Conservation (phyloP, 78 protist species). For the Chrysochromulina parva region DNA sequence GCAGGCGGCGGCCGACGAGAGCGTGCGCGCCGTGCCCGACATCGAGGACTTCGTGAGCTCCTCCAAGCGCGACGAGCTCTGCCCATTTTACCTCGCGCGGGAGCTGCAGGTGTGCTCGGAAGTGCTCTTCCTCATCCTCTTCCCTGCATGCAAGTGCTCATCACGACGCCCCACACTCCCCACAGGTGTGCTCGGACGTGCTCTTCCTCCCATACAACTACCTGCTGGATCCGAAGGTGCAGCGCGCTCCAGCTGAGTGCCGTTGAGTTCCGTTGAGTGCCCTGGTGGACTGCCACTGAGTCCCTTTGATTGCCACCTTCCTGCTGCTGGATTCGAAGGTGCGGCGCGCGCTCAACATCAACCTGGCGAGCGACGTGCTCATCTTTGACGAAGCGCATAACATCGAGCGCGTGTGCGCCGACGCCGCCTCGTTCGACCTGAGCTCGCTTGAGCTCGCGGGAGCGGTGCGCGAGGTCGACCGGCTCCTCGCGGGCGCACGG, state of each 20-base stretch:
- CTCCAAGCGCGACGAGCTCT: constrained; percentile 57
- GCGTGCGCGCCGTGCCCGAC: constrained; percentile 33
- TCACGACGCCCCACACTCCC: too few relatives aligned
- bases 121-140: too few relatives aligned
- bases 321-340: constrained; percentile 70
- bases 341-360: constrained; percentile 45
- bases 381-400: constrained; percentile 88
- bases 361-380: constrained; percentile 53
- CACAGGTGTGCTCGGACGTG: constrained; percentile 62
- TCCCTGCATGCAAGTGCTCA: too few relatives aligned
- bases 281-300: too few relatives aligned
- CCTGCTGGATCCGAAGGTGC: constrained; percentile 71
- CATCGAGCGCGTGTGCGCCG: constrained; percentile 46
- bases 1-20: neutral
- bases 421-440: constrained; percentile 67
- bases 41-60: constrained; percentile 82
- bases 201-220: constrained; percentile 97
- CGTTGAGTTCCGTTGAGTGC: too few relatives aligned
- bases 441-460: constrained; percentile 25
- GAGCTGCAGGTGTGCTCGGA: constrained; percentile 4
- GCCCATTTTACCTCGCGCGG: constrained; percentile 88
- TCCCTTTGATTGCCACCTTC: too few relatives aligned
- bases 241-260: too few relatives aligned
- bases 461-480: constrained; percentile 4
- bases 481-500: neutral